Conservation (phyloP, 129 eudicot genomes). For the Ambrosia artemisiifolia region DNA sequence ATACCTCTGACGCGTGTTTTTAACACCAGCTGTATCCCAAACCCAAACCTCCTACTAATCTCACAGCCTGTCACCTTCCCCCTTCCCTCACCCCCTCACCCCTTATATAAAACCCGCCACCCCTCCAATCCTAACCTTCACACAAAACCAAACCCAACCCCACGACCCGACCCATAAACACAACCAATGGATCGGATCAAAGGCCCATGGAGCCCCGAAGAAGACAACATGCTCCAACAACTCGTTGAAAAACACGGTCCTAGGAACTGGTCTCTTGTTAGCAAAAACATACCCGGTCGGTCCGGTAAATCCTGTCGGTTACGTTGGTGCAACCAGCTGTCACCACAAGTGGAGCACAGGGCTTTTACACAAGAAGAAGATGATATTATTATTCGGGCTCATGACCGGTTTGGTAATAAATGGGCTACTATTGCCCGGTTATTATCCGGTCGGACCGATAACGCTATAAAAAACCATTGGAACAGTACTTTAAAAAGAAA, state of each 20-base stretch:
- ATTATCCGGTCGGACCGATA: slow-evolving; percentile 82
- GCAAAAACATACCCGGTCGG: slow-evolving; percentile 73
- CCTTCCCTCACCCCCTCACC: slow-evolving; percentile 23
- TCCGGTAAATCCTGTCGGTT: slow-evolving; percentile 90
- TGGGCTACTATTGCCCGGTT: slow-evolving; percentile 94
- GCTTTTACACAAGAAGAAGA: slow-evolving; percentile 81
- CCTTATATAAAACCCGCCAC: slow-evolving; percentile 25
- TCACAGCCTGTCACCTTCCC: slow-evolving; percentile 25
- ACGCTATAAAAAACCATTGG: slow-evolving; percentile 91
- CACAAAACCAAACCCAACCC: not conserved
- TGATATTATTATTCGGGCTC: slow-evolving; percentile 79
- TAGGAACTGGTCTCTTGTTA: slow-evolving; percentile 77
- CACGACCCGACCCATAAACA: too few species aligned
- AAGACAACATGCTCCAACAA: slow-evolving; percentile 56
- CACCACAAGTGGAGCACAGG: slow-evolving; percentile 89
- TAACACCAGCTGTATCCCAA: slow-evolving; percentile 83
- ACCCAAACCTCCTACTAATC: slow-evolving; percentile 29
- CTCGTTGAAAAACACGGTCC: slow-evolving; percentile 81
- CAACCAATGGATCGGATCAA: slow-evolving; percentile 95
- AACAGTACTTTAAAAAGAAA: slow-evolving; percentile 73
- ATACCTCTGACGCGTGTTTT: slow-evolving; percentile 64
- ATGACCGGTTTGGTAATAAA: slow-evolving; percentile 75
- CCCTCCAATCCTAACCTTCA: slow-evolving; percentile 8
- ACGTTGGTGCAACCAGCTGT: slow-evolving; percentile 95
- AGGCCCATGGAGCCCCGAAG: slow-evolving; percentile 98